Evolutionary conservation across 768 basidiomycete species (phyloP).

Genomic region (Tylopilus sp.): DNA sequence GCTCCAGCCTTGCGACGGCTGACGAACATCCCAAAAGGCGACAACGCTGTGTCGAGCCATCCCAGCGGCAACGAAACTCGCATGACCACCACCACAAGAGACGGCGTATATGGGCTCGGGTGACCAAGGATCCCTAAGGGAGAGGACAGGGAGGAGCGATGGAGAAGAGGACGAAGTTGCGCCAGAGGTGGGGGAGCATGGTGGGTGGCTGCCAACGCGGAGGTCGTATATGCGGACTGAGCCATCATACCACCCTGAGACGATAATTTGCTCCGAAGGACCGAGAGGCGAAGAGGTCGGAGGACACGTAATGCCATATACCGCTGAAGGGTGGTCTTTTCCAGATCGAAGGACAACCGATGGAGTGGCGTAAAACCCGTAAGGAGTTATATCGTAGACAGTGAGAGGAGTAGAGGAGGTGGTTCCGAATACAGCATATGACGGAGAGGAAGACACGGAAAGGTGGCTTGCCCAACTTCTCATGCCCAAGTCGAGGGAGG

Average conservation of each 20-base stretch:
- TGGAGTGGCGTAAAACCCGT: slow-evolving; percentile 45
- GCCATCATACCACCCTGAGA: slow-evolving; percentile 85
- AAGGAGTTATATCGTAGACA: slow-evolving; percentile 50
- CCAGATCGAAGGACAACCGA: slow-evolving; percentile 45
- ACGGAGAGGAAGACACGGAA: slow-evolving; percentile 44
- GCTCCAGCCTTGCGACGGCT: slow-evolving; percentile 62
- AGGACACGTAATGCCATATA: slow-evolving; percentile 65
- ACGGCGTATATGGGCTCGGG: slow-evolving; percentile 74
- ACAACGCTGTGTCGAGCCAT: slow-evolving; percentile 74
- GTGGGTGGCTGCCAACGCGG: slow-evolving; percentile 40
- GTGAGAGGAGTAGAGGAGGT: slow-evolving; percentile 54
- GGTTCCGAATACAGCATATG: slow-evolving; percentile 68
- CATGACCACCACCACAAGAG: slow-evolving; percentile 67
- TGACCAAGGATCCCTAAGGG: slow-evolving; percentile 64
- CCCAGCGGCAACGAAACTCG: slow-evolving; percentile 68
- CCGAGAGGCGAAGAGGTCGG: slow-evolving; percentile 68
- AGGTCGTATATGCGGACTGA: slow-evolving; percentile 72
- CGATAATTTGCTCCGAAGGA: slow-evolving; percentile 62
- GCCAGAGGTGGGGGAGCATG: background rate
- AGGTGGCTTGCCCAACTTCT: slow-evolving; percentile 67
- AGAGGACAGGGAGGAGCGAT: slow-evolving; percentile 54
- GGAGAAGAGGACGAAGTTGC: slow-evolving; percentile 14
- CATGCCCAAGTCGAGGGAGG: slow-evolving; percentile 41
- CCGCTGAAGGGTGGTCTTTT: slow-evolving; percentile 46
- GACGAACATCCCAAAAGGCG: slow-evolving; percentile 79